phyloP scores from a whole-genome alignment of 768 basidiomycete genomes.

The Pholiota microspora region DNA sequence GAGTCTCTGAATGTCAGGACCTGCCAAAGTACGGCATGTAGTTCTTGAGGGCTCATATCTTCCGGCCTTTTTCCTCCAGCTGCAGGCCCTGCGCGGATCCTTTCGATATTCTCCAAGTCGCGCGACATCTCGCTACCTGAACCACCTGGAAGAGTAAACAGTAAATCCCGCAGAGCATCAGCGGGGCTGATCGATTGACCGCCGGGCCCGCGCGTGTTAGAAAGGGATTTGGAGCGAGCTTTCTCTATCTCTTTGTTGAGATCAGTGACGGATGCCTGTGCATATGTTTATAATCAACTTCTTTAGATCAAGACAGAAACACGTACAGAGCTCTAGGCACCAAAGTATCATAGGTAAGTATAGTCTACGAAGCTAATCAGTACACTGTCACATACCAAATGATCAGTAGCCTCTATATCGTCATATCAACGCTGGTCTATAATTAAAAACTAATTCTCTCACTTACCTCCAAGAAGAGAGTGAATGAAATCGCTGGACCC shows the following conservation, averaged over 20 bases:
- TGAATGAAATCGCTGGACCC: constrained; percentile 78
- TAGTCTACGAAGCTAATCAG: neutral
- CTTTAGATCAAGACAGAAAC: neutral
- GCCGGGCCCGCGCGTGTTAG: constrained; percentile 31
- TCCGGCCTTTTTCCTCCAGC: constrained; percentile 68
- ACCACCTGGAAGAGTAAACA: constrained; percentile 64
- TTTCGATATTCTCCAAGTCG: constrained; percentile 72
- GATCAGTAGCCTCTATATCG: constrained; percentile 56
- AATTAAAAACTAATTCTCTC: constrained; percentile 35
- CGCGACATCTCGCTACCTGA: constrained; percentile 61
- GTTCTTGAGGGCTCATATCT: constrained; percentile 86
- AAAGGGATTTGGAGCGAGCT: constrained; percentile 54
- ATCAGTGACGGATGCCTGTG: constrained; percentile 81
- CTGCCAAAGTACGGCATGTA: constrained; percentile 83
- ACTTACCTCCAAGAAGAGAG: constrained; percentile 70
- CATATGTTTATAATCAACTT: constrained; percentile 7
- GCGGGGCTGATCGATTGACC: constrained; percentile 33
- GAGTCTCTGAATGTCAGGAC: constrained; percentile 84
- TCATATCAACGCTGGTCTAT: neutral
- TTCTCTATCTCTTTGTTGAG: constrained; percentile 75
- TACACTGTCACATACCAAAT: constrained; percentile 42
- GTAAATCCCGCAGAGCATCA: constrained; percentile 55
- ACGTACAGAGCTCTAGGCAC: constrained; percentile 29
- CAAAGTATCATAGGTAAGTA: neutral
- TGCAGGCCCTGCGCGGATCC: constrained; percentile 59